Conservation (phyloP, 768 basidiomycete species). For the Mycena capillaripes region DNA sequence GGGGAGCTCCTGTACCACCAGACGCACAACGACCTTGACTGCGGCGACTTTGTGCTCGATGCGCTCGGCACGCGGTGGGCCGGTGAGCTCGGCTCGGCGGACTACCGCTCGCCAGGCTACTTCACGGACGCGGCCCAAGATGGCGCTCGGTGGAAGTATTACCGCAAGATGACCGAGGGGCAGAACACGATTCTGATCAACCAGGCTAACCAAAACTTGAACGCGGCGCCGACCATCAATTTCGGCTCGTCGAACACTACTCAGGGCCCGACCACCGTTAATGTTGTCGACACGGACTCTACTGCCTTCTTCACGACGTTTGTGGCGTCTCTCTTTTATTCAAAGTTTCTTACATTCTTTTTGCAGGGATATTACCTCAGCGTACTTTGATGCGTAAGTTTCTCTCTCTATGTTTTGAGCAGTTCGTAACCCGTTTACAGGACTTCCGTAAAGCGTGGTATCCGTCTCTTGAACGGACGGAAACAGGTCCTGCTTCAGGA, state of each 20-base stretch:
- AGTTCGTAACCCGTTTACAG: slow-evolving; percentile 47
- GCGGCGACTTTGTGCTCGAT: slow-evolving; percentile 96
- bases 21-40: slow-evolving; percentile 95
- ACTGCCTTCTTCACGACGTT: slow-evolving; percentile 82
- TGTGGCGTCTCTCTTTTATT: background rate
- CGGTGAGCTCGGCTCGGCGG: slow-evolving; percentile 92
- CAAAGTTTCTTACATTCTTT: background rate
- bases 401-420: background rate
- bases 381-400: slow-evolving; percentile 82
- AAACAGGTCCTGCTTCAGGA: slow-evolving; percentile 94
- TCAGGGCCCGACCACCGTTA: slow-evolving; percentile 91
- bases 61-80: slow-evolving; percentile 95
- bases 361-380: slow-evolving; percentile 72
- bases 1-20: slow-evolving; percentile 86
- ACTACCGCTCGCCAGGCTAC: slow-evolving; percentile 83
- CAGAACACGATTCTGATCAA: slow-evolving; percentile 94
- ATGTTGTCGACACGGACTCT: slow-evolving; percentile 71
- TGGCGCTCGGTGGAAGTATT: slow-evolving; percentile 88
- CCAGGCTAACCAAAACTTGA: slow-evolving; percentile 84
- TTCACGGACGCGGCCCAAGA: slow-evolving; percentile 82
- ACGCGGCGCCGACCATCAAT: slow-evolving; percentile 70
- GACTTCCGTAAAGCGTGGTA: slow-evolving; percentile 86
- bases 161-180: slow-evolving; percentile 96
- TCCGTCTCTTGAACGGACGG: slow-evolving; percentile 86
- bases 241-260: slow-evolving; percentile 65